These are phyloP conservation scores for Lactarius hengduanensis DNA, from an alignment of 768 basidiomycete species.

Conservation along the genomic window DNA sequence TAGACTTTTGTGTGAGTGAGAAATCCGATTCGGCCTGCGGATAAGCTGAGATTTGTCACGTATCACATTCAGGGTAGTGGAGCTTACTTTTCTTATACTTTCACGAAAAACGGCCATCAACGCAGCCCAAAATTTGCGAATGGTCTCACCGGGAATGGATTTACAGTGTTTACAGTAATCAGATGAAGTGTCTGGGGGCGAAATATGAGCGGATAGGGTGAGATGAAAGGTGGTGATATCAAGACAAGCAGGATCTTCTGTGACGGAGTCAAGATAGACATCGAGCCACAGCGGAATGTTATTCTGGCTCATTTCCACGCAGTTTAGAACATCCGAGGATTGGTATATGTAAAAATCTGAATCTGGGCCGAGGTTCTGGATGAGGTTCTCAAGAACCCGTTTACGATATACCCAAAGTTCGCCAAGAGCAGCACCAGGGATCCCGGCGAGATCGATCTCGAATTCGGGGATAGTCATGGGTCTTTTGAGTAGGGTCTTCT, in stretches of 20 bases:
- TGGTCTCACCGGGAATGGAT: background rate
- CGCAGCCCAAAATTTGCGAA: background rate
- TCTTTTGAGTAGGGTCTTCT: background rate
- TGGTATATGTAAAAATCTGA: background rate
- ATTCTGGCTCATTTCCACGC: background rate
- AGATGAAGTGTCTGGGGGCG: background rate
- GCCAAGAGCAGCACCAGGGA: background rate
- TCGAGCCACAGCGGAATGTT: background rate
- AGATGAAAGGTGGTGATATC: background rate
- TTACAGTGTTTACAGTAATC: background rate
- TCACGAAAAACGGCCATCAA: background rate
- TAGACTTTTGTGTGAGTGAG: background rate
- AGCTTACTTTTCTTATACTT: background rate
- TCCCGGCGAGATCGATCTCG: background rate
- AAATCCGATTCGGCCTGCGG: background rate
- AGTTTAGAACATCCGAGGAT: background rate
- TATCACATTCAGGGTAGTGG: background rate
- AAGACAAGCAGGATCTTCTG: background rate
- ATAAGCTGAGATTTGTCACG: background rate
- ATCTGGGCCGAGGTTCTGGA: background rate
- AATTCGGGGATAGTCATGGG: background rate
- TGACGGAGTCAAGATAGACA: background rate
- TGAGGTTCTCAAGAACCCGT: background rate
- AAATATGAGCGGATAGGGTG: background rate
- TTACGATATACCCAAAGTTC: background rate